Conservation (phyloP, 768 basidiomycete species). For the Butyriboletus loyo region DNA sequence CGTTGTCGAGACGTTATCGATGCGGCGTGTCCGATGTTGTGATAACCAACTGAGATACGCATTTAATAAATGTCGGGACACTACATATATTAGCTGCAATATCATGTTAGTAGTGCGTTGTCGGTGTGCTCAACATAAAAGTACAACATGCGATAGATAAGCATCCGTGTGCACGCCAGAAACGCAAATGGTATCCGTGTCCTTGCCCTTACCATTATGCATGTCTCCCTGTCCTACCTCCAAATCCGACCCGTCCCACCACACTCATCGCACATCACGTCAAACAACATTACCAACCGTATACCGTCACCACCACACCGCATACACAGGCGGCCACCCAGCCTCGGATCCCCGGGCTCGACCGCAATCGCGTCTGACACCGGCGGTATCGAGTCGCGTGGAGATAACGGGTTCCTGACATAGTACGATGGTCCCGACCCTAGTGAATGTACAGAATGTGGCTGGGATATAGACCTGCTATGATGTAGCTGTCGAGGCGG, state of each 20-base stretch:
- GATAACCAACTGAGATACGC: too few species aligned
- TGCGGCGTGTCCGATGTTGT: too few species aligned
- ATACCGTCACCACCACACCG: constrained; percentile 60
- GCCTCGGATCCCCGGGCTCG: constrained; percentile 61
- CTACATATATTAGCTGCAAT: too few species aligned
- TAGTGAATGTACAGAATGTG: not conserved
- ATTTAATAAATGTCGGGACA: too few species aligned
- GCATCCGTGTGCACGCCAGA: not conserved
- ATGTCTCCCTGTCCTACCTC: constrained; percentile 10
- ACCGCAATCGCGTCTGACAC: constrained; percentile 46
- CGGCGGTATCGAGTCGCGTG: constrained; percentile 17
- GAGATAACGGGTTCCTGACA: constrained; percentile 22
- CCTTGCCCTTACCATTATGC: not conserved
- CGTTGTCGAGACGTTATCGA: too few species aligned
- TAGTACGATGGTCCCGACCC: constrained; percentile 19
- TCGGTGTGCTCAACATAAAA: too few species aligned
- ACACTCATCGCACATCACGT: constrained; percentile 56
- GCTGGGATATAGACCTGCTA: constrained; percentile 20
- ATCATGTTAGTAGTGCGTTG: too few species aligned
- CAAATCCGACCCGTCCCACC: constrained; percentile 61
- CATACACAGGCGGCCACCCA: constrained; percentile 68
- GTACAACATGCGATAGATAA: not conserved
- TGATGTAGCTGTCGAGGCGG: constrained; percentile 13
- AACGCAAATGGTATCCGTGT: not conserved
- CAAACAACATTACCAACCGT: constrained; percentile 51